Evolutionary conservation across 768 basidiomycete species (phyloP), one percentile per base, ranked within the genome.

Genomic region (Phlebiopsis flavidoalba): DNA sequence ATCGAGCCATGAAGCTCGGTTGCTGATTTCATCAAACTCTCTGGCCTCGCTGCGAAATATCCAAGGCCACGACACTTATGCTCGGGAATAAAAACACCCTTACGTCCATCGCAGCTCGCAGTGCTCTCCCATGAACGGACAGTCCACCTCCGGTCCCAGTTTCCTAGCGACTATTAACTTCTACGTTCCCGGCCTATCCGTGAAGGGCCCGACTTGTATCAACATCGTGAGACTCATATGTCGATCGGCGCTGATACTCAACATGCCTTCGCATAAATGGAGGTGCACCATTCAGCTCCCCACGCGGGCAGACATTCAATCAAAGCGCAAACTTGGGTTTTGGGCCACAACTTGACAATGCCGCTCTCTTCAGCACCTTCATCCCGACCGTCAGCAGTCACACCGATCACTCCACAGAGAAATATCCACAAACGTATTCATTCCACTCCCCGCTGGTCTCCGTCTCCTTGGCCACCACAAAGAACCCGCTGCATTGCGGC

Each of bases 141-240:
- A 60, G 2, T 46, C 68, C 15, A 50, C 61, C 0, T 57, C 60
- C 36, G 60, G 60, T 8, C 56, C n/a, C 55, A 3, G n/a, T n/a
- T n/a, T n/a, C n/a, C n/a, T n/a, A 52, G 46, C 19, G 67, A 70
- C 5, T n/a, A n/a, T 61, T 56, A 17, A 57, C 61, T 4, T 36
- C 64, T n/a, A 60, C 65, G n/a, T n/a, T 33, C 59, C 60, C 11
- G 24, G 56, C 61, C n/a, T 15, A 60, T n/a, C 3, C 50, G 58
- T n/a, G 59, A 57, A 17, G 53, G 54, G 1, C 63, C 69, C 1
- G 59, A 67, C 7, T 48, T 69, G 1, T 51, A n/a, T n/a, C n/a
- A n/a, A n/a, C n/a, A n/a, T 66, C 50, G 62, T 53, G 67, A 5
- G 69, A 70, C 26, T 53, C 65, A 22, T 69, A 64, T 37, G 58